Evolutionary conservation across 768 basidiomycete genomes (phyloP).

Genomic region (Leccinum boreale): DNA sequence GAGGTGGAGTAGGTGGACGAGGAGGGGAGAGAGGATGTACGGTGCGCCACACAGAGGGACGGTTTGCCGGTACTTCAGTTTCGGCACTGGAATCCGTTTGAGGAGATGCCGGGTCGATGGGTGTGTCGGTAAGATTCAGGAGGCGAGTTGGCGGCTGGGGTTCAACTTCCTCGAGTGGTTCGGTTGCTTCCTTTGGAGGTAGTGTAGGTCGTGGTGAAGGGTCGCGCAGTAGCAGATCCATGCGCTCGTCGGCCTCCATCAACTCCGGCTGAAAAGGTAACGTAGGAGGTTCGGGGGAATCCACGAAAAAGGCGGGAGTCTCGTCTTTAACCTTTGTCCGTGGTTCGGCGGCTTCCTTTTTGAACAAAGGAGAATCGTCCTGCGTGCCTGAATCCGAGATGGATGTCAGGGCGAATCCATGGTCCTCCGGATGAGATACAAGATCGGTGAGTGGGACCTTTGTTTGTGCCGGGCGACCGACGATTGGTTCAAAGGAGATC

Average conservation of each 20-base stretch:
- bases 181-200: neutral
- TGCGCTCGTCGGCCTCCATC: neutral
- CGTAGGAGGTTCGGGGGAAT: neutral
- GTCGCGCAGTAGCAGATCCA: neutral
- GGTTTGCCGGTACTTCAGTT: neutral
- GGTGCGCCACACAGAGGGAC: neutral
- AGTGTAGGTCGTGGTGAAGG: neutral
- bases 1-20: slow-evolving; percentile 9
- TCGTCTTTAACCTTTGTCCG: neutral
- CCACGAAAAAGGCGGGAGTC: neutral
- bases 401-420: neutral
- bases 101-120: neutral
- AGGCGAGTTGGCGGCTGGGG: neutral
- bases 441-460: neutral
- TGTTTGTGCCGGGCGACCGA: neutral
- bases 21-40: neutral
- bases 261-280: neutral
- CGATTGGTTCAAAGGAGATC: neutral
- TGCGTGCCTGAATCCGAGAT: neutral
- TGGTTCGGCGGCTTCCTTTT: neutral
- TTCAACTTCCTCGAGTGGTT: neutral
- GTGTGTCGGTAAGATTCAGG: neutral
- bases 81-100: neutral
- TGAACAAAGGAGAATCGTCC: neutral
- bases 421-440: neutral